Base-by-base conservation (phyloP, 805 yeast genomes). In the Zygotorulaspora florentina region DNA sequence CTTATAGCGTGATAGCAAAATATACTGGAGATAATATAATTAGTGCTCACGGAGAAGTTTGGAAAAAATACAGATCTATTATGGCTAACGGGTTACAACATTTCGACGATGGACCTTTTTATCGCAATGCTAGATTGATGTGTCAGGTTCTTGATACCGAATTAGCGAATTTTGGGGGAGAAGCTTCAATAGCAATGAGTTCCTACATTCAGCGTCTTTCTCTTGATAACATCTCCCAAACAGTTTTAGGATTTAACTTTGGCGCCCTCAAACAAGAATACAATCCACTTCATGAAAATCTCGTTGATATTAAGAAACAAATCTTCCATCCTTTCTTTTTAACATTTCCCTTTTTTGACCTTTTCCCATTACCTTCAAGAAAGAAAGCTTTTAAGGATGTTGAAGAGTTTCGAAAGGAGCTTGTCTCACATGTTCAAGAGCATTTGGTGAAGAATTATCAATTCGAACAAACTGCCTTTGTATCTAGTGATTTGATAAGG, bases 21-120 rank as follows among this genome's bases (percentile, higher is more conserved):
- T 80, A 79, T 49, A 76, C 83, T 1, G 85, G 85, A 0, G 83
- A 79, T 44, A 79, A 80, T 52, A 69, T 80, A 3, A 79, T 80
- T 16, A 77, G 83, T 51, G 76, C 83, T 0, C 81, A 78, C 54
- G 81, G 81, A 0, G 56, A 59, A 3, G 58, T 60, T 23, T 80
- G 85, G 85, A 75, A 60, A 45, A 47, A 60, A 9, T 80, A 77
- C 53, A 65, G 85, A 44, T 57, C 59, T 3, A 54, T 73, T 23
- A 58, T 78, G 20, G 71, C 77, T 3, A 64, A 65, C n/a, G 69
- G 79, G 2, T 67, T 80, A 15, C 79, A 75, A 48, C 74, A 75
- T 48, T 80, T 81, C 11, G 66, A 74, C 15, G 57, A 60, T 1
- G 52, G 53, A 0, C 72, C 74, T 2, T 63, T 78, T 13, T 45